Percentiles rank a stretch among this genome's conserved stretches.
These are phyloP conservation scores for Leptographium radiaticola DNA, from an alignment of 2,329 filamentous ascomycete genomes.

Conservation along the genomic window DNA sequence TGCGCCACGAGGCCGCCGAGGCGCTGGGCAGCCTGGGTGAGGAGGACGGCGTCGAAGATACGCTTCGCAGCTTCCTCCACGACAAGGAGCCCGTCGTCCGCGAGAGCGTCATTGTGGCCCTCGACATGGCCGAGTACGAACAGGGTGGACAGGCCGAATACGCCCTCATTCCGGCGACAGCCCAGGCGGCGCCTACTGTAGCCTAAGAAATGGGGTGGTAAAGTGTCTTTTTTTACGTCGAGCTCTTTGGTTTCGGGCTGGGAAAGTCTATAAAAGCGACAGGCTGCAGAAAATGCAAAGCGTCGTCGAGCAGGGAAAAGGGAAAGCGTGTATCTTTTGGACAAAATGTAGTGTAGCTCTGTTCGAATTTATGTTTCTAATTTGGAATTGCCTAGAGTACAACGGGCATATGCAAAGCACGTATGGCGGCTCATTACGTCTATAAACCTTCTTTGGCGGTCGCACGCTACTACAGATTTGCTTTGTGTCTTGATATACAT, in stretches of 20 bases:
- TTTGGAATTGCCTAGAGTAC: not conserved
- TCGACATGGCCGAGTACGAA: conserved; percentile 98
- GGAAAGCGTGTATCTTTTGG: not conserved
- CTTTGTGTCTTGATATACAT: too few relatives aligned
- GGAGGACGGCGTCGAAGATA: conserved; percentile 83
- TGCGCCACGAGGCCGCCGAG: conserved; percentile 93
- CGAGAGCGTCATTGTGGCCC: conserved; percentile 85
- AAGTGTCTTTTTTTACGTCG: not conserved
- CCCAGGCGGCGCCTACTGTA: conserved; percentile 14
- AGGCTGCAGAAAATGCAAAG: not conserved
- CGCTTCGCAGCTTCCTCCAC: conserved; percentile 67
- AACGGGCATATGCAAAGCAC: not conserved
- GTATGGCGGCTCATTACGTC: not conserved
- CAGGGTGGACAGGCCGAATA: conserved; percentile 81
- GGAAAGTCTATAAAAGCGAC: not conserved
- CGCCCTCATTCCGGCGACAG: conserved; percentile 65
- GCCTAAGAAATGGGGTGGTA: not conserved
- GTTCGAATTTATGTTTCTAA: not conserved
- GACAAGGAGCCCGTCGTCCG: conserved; percentile 89
- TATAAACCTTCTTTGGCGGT: not conserved
- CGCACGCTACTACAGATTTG: not conserved
- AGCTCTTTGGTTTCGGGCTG: conserved; percentile 2
- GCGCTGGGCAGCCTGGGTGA: conserved; percentile 88
- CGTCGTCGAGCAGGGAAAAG: not conserved
- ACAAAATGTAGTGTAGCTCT: not conserved